phyloP scores from a whole-genome alignment of 306 rosid genomes.

The Quercus berberidifolia region DNA sequence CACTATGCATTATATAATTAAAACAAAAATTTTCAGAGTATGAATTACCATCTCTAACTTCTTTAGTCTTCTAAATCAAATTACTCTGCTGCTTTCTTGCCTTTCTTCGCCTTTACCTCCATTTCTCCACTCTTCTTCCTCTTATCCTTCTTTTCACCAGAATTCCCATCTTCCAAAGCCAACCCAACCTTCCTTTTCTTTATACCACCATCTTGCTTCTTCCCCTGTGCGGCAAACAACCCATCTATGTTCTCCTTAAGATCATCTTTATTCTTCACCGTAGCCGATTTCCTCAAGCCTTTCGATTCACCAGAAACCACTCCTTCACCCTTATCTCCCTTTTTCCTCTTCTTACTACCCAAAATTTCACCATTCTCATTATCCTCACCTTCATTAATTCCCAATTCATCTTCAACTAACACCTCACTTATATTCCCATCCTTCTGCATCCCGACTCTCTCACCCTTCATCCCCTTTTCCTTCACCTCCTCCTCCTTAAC shows the following conservation, averaged over 20 bases:
- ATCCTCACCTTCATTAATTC: conserved; percentile 13
- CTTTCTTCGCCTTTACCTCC: conserved; percentile 37
- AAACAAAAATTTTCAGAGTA: conserved; percentile 36
- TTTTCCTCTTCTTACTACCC: conserved; percentile 44
- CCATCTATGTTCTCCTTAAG: conserved; percentile 20
- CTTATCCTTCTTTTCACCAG: conserved; percentile 23
- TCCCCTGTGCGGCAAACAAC: conserved; percentile 10
- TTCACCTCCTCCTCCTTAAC: background rate
- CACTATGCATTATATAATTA: background rate
- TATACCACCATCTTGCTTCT: conserved; percentile 24
- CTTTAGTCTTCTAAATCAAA: background rate
- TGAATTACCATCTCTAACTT: conserved; percentile 5
- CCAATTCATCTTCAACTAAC: conserved; percentile 19
- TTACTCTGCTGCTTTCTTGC: background rate
- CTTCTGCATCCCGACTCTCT: conserved; percentile 5
- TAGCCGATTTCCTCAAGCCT: conserved; percentile 21
- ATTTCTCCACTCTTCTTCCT: conserved; percentile 27
- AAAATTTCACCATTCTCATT: conserved; percentile 18
- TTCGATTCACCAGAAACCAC: conserved; percentile 26
- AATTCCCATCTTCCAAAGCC: conserved; percentile 13
- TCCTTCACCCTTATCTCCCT: conserved; percentile 20
- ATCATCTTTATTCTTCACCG: conserved; percentile 18
- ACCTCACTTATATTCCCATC: conserved; percentile 34
- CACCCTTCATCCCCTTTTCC: background rate
- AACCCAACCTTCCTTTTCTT: conserved; percentile 19